Percentiles rank a stretch among this genome's conserved stretches.
These are phyloP conservation scores for Lactuca saligna DNA, from an alignment of 129 eudicot species.

Conservation along the genomic window DNA sequence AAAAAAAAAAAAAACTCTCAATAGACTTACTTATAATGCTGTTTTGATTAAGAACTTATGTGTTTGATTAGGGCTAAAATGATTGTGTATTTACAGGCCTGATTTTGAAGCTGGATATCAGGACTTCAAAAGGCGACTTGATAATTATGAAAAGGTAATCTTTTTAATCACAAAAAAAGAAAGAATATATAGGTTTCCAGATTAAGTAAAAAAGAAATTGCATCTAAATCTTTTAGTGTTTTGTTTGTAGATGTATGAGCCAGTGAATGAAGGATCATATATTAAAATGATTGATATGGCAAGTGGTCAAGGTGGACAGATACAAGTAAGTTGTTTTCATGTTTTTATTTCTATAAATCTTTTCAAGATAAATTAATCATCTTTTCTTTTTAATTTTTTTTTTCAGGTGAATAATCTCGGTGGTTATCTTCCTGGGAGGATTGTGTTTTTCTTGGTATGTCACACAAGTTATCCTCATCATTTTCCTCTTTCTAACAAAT, in stretches of 20 bases:
- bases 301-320: slow-evolving; percentile 96
- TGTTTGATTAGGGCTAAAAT: slow-evolving; percentile 12
- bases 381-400: neutral
- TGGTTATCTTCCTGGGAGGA: slow-evolving; percentile 97
- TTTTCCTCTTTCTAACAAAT: neutral
- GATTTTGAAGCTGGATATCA: slow-evolving; percentile 97
- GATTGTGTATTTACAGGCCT: slow-evolving; percentile 50
- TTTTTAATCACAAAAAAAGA: slow-evolving; percentile 7
- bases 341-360: neutral
- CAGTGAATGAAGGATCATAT: slow-evolving; percentile 97
- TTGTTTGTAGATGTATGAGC: slow-evolving; percentile 75
- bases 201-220: slow-evolving; percentile 1
- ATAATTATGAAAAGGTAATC: slow-evolving; percentile 82
- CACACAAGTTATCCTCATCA: neutral
- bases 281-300: slow-evolving; percentile 98
- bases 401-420: slow-evolving; percentile 92
- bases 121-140: slow-evolving; percentile 86
- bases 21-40: neutral
- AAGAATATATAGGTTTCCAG: too few relatives aligned
- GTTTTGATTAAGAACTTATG: neutral
- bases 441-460: slow-evolving; percentile 96
- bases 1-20: slow-evolving; percentile 31
- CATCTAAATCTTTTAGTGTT: neutral
- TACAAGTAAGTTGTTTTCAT: slow-evolving; percentile 58
- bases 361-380: neutral